A percentile compares a stretch with the other conserved stretches of the same genome.
Evolutionary conservation across 305 asterid genomes (phyloP).

Genomic region (Rubia peregrina): DNA sequence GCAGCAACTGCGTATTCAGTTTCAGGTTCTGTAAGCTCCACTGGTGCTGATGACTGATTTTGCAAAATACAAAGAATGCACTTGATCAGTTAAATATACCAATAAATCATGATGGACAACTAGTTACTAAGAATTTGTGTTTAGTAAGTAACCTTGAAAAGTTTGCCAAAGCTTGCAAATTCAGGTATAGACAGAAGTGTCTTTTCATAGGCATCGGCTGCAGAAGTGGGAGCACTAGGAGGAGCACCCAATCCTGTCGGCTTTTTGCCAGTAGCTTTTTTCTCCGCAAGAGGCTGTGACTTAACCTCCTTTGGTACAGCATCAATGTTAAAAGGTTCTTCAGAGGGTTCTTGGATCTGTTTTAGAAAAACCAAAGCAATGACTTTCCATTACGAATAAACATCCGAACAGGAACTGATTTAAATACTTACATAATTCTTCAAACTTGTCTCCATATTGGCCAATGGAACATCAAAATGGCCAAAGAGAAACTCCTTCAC

Average conservation of each 20-base stretch:
- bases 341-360: slow-evolving; percentile 61
- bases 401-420: slow-evolving; percentile 16
- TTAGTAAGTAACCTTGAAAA: slow-evolving; percentile 69
- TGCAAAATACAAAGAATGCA: slow-evolving; percentile 12
- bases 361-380: slow-evolving; percentile 26
- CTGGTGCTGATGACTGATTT: slow-evolving; percentile 74
- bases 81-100: slow-evolving; percentile 20
- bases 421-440: slow-evolving; percentile 61
- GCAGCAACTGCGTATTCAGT: slow-evolving; percentile 82
- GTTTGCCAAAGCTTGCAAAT: slow-evolving; percentile 69
- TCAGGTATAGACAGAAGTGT: slow-evolving; percentile 67
- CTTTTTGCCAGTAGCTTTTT: slow-evolving; percentile 74
- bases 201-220: slow-evolving; percentile 72
- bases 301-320: slow-evolving; percentile 83
- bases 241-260: slow-evolving; percentile 70
- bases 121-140: background rate
- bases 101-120: slow-evolving; percentile 9
- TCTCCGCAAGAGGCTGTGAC: slow-evolving; percentile 82
- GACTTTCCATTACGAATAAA: slow-evolving; percentile 3
- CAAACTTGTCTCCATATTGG: slow-evolving; percentile 77
- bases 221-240: slow-evolving; percentile 56
- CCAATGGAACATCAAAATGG: slow-evolving; percentile 66
- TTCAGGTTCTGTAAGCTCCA: slow-evolving; percentile 97
- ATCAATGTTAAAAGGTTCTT: slow-evolving; percentile 68
- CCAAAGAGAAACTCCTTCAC: slow-evolving; percentile 87